These are phyloP conservation scores for Diaporthe sp. DNA, from an alignment of 2,329 filamentous ascomycete genomes.

Conservation along the genomic window DNA sequence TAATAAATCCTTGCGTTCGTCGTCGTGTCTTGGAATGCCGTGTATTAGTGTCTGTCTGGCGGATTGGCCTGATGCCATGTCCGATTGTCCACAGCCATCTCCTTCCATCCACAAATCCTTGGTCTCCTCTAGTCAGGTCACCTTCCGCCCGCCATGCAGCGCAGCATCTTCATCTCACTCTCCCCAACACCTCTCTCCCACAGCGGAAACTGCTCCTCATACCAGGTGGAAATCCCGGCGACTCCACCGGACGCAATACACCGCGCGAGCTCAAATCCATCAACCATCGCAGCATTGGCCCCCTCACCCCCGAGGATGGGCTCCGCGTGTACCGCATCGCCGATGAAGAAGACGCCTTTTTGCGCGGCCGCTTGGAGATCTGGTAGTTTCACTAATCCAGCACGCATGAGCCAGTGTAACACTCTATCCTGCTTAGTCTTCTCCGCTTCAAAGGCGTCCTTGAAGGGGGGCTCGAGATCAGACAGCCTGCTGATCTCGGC, in stretches of 20 bases:
- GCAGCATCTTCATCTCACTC: neutral
- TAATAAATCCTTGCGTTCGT: neutral
- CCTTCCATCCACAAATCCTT: neutral
- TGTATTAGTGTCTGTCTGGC: neutral
- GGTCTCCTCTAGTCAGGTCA: neutral
- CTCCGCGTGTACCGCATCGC: neutral
- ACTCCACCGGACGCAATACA: neutral
- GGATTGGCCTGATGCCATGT: neutral
- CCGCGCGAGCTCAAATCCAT: neutral
- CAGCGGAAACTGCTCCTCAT: neutral
- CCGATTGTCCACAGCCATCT: neutral
- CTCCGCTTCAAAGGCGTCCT: neutral
- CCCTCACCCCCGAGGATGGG: neutral
- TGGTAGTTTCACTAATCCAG: neutral
- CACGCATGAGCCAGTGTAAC: neutral
- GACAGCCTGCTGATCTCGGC: neutral
- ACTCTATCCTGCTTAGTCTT: neutral
- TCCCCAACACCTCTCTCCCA: neutral
- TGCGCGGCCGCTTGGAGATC: neutral
- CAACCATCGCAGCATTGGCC: neutral
- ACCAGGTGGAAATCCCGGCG: neutral
- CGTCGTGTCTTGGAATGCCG: neutral
- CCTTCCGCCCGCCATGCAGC: neutral
- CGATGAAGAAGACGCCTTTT: neutral
- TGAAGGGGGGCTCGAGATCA: neutral